These are phyloP conservation scores for Aspergillus sp. DNA, from an alignment of 2,329 filamentous ascomycete species.

Conservation along the genomic window DNA sequence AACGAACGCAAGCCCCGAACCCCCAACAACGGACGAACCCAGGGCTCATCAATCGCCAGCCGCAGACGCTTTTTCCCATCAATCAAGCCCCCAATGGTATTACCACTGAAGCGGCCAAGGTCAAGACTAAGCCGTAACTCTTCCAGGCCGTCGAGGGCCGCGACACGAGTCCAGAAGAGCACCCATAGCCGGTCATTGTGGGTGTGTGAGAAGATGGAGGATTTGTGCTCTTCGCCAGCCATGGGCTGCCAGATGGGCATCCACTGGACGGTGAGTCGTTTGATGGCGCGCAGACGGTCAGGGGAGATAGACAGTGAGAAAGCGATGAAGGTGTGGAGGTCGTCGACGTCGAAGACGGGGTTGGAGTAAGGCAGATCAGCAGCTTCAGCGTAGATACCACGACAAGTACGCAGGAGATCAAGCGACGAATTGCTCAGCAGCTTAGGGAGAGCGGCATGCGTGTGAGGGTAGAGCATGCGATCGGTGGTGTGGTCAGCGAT, in stretches of 20 bases:
- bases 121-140: conserved; percentile 24
- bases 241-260: conserved; percentile 31
- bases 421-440: conserved; percentile 18
- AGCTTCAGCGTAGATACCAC: conserved; percentile 30
- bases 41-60: conserved; percentile 20
- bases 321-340: conserved; percentile 32
- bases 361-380: conserved; percentile 22
- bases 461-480: conserved; percentile 31
- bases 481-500: conserved; percentile 13
- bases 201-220: conserved; percentile 31
- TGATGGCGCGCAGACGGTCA: conserved; percentile 12
- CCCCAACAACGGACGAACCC: conserved; percentile 24
- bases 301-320: conserved; percentile 22
- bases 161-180: conserved; percentile 24
- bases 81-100: conserved; percentile 9
- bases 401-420: conserved; percentile 27
- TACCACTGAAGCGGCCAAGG: conserved; percentile 24
- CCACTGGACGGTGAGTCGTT: conserved; percentile 26
- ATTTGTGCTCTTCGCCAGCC: conserved; percentile 20
- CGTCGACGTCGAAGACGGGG: conserved; percentile 30
- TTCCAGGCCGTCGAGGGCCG: conserved; percentile 12
- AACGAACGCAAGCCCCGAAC: conserved; percentile 25
- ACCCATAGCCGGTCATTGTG: conserved; percentile 31
- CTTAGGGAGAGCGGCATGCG: conserved; percentile 18
- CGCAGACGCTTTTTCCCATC: conserved; percentile 17